These are phyloP conservation scores for Euphorbia lathyris DNA, from an alignment of 345 rosid genomes.

Conservation along the genomic window DNA sequence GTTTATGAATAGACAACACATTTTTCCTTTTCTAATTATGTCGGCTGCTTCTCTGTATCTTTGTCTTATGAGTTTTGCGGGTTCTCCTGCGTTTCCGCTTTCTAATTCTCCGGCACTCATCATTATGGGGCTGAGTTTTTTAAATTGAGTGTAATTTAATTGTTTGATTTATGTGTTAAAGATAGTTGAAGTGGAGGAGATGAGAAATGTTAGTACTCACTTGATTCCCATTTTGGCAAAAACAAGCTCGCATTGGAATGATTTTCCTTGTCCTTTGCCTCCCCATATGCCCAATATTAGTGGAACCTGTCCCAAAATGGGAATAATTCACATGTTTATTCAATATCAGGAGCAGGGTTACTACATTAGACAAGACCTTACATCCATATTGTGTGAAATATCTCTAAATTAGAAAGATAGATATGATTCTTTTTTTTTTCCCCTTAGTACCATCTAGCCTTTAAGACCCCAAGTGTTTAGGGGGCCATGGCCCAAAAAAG, in stretches of 20 bases:
- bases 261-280: slow-evolving; percentile 63
- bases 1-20: slow-evolving; percentile 54
- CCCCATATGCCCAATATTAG: slow-evolving; percentile 60
- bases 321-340: too few relatives aligned
- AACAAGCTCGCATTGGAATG: slow-evolving; percentile 62
- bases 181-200: neutral
- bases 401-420: too few relatives aligned
- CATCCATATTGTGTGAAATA: neutral
- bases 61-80: slow-evolving; percentile 53
- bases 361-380: too few relatives aligned
- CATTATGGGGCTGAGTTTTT: slow-evolving; percentile 40
- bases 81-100: slow-evolving; percentile 61
- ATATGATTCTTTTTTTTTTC: too few relatives aligned
- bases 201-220: slow-evolving; percentile 14
- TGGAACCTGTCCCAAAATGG: slow-evolving; percentile 36
- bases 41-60: slow-evolving; percentile 55
- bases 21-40: slow-evolving; percentile 45
- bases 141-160: neutral
- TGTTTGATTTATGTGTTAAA: neutral
- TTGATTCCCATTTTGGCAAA: slow-evolving; percentile 60
- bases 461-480: too few relatives aligned
- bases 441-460: too few relatives aligned
- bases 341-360: too few relatives aligned
- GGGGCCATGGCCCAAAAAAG: too few relatives aligned
- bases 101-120: slow-evolving; percentile 65